These are phyloP conservation scores for Ceratocystis papillata DNA, from an alignment of 2,329 filamentous ascomycete species.

Conservation along the genomic window DNA sequence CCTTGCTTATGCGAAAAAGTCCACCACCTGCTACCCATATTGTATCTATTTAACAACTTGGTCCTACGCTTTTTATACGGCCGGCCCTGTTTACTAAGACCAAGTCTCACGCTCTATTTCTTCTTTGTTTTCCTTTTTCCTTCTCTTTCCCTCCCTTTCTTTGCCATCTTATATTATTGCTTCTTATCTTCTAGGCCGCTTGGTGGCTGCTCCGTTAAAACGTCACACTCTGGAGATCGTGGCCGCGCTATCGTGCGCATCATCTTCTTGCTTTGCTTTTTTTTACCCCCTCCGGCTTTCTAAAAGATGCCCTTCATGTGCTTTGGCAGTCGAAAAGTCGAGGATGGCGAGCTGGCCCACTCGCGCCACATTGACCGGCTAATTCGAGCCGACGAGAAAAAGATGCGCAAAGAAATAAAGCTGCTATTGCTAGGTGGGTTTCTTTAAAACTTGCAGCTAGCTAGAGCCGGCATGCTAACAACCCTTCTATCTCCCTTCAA, in stretches of 20 bases:
- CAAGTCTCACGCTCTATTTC: neutral
- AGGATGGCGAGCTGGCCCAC: constrained; percentile 42
- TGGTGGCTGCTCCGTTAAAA: neutral
- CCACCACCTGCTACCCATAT: neutral
- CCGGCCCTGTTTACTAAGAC: constrained; percentile 1
- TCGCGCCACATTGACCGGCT: constrained; percentile 74
- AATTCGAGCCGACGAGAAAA: constrained; percentile 80
- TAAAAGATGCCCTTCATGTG: constrained; percentile 41
- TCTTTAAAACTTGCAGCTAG: constrained; percentile 28
- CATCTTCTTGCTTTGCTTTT: neutral
- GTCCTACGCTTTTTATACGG: neutral
- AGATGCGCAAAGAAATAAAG: constrained; percentile 79
- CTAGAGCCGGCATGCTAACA: constrained; percentile 23
- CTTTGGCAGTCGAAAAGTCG: constrained; percentile 48
- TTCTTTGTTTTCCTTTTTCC: neutral
- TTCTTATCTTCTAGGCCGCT: neutral
- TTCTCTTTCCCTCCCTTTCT: neutral
- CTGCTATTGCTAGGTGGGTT: constrained; percentile 72
- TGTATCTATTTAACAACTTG: neutral
- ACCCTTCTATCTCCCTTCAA: constrained; percentile 21
- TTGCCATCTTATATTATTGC: neutral
- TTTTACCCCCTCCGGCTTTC: neutral
- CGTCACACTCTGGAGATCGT: neutral
- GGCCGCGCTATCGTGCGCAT: neutral
- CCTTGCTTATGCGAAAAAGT: neutral